Conservation (phyloP, 345 rosid genomes). For the Cardamine chenopodiifolia region DNA sequence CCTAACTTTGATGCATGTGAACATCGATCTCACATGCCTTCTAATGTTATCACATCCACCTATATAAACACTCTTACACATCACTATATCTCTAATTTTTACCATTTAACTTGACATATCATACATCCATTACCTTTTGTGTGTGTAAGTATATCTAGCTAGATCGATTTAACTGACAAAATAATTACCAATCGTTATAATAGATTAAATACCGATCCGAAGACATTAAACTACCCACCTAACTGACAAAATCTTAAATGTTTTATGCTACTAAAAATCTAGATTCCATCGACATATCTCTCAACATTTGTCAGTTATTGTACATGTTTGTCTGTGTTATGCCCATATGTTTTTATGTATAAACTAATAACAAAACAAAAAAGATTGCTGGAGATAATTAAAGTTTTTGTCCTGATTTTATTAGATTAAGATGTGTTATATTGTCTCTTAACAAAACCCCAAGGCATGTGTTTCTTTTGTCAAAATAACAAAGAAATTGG, state of each 20-base stretch:
- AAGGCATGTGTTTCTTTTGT: conserved; percentile 19
- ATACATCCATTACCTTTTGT: conserved; percentile 31
- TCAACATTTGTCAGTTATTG: conserved; percentile 29
- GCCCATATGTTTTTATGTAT: background rate
- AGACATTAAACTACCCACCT: conserved; percentile 22
- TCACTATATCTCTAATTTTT: background rate
- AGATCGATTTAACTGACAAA: conserved; percentile 22
- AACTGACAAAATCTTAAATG: conserved; percentile 34
- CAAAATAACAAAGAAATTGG: background rate
- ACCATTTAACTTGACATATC: conserved; percentile 29
- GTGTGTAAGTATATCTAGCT: conserved; percentile 6
- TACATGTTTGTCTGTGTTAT: conserved; percentile 28
- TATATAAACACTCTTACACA: conserved; percentile 17
- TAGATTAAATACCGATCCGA: conserved; percentile 9
- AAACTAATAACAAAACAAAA: conserved; percentile 16
- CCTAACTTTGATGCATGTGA: conserved; percentile 45
- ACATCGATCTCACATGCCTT: conserved; percentile 39
- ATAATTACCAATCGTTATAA: background rate
- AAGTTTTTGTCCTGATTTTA: conserved; percentile 16
- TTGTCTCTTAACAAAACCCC: conserved; percentile 13
- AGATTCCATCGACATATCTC: conserved; percentile 22
- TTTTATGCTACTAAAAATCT: background rate
- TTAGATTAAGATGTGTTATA: conserved; percentile 3
- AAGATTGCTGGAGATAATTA: background rate
- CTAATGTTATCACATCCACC: conserved; percentile 34